These are phyloP conservation scores for Beauveria varroae DNA, from an alignment of 2,329 filamentous ascomycete species.

Conservation along the genomic window DNA sequence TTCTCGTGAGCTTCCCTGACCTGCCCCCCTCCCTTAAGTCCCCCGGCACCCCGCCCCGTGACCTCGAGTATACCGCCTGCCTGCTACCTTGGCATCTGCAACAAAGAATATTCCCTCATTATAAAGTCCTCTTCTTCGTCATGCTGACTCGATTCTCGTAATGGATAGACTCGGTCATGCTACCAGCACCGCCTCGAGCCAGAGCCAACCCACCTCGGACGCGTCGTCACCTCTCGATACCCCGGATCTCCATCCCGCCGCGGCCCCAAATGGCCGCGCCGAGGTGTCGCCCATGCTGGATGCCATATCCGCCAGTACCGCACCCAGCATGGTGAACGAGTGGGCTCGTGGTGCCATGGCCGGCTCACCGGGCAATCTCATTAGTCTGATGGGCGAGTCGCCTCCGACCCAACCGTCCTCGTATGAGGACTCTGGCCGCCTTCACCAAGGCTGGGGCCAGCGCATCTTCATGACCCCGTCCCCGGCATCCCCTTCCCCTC, in stretches of 20 bases:
- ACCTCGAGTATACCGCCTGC: constrained; percentile 13
- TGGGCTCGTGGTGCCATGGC: constrained; percentile 36
- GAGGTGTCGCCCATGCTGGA: constrained; percentile 40
- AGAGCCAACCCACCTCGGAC: constrained; percentile 32
- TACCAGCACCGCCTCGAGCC: constrained; percentile 24
- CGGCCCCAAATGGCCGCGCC: constrained; percentile 34
- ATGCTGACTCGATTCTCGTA: constrained; percentile 1
- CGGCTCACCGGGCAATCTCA: constrained; percentile 37
- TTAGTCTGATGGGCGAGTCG: constrained; percentile 34
- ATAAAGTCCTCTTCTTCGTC: neutral
- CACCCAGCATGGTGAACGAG: constrained; percentile 39
- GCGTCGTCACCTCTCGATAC: constrained; percentile 38
- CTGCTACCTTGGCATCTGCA: neutral
- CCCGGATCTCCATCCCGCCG: constrained; percentile 36
- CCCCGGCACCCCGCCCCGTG: constrained; percentile 16
- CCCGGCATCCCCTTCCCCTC: constrained; percentile 34
- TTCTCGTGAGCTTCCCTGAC: constrained; percentile 37
- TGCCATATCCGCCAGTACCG: constrained; percentile 40
- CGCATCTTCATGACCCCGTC: constrained; percentile 37
- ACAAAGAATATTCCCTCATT: constrained; percentile 2
- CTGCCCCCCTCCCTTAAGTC: constrained; percentile 21
- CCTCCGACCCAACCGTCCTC: constrained; percentile 36
- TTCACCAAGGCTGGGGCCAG: constrained; percentile 37
- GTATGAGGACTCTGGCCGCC: constrained; percentile 30
- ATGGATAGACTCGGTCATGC: constrained; percentile 23